These are phyloP conservation scores for Ascochyta pisi DNA, from an alignment of 2,329 filamentous ascomycete species.

Conservation along the genomic window DNA sequence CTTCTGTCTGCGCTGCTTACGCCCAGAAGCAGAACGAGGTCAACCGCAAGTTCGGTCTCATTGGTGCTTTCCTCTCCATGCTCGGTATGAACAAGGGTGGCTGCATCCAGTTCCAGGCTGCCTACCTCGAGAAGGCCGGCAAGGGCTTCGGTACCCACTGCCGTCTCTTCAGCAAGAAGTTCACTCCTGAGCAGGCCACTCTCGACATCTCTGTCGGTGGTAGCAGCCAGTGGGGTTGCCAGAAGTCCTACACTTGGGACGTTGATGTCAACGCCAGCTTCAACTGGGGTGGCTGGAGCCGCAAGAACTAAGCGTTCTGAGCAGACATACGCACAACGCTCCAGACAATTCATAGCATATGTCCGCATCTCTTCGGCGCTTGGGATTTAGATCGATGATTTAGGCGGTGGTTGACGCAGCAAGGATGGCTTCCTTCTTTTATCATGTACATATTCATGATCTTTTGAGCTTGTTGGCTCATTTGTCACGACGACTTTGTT, in stretches of 20 bases:
- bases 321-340: not conserved
- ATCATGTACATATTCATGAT: slow-evolving; percentile 20
- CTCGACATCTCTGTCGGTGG: slow-evolving; percentile 27
- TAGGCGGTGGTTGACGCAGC: not conserved
- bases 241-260: slow-evolving; percentile 35
- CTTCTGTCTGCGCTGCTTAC: slow-evolving; percentile 32
- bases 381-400: slow-evolving; percentile 2
- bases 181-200: slow-evolving; percentile 23
- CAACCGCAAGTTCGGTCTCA: slow-evolving; percentile 26
- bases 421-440: slow-evolving; percentile 1
- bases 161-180: slow-evolving; percentile 37
- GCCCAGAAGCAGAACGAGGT: slow-evolving; percentile 33
- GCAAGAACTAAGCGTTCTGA: slow-evolving; percentile 16
- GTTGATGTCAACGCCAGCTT: slow-evolving; percentile 31
- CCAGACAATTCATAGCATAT: not conserved
- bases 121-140: slow-evolving; percentile 32
- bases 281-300: slow-evolving; percentile 25
- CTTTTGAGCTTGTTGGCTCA: slow-evolving; percentile 14
- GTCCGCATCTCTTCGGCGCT: slow-evolving; percentile 7
- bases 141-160: slow-evolving; percentile 35
- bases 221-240: slow-evolving; percentile 26
- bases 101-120: slow-evolving; percentile 36
- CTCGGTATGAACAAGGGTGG: slow-evolving; percentile 30
- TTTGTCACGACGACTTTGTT: slow-evolving; percentile 14
- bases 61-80: slow-evolving; percentile 21